These are phyloP conservation scores for Yamadazyma oceani DNA, from an alignment of 1,139 yeast species.

Conservation along the genomic window DNA sequence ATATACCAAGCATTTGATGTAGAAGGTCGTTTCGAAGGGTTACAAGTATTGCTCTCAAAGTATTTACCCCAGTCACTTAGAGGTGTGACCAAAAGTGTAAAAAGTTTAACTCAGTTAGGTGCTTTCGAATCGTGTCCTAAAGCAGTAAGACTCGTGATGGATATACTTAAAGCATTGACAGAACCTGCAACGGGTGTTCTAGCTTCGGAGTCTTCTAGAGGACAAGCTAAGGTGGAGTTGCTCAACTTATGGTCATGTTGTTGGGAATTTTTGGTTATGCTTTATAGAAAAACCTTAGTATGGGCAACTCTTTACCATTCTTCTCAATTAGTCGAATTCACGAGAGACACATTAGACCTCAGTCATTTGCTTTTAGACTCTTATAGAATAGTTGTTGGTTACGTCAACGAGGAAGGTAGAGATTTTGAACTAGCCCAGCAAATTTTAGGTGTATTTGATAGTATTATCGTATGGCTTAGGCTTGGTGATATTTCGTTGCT, in stretches of 20 bases:
- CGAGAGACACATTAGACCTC: slow-evolving; percentile 82
- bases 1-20: slow-evolving; percentile 73
- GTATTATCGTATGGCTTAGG: slow-evolving; percentile 76
- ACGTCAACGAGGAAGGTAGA: slow-evolving; percentile 17
- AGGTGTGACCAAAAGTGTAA: slow-evolving; percentile 47
- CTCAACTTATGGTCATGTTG: slow-evolving; percentile 59
- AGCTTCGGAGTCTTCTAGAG: slow-evolving; percentile 4
- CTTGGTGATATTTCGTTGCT: slow-evolving; percentile 76
- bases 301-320: slow-evolving; percentile 73
- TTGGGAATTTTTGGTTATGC: slow-evolving; percentile 72
- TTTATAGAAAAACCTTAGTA: slow-evolving; percentile 62
- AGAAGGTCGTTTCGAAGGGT: slow-evolving; percentile 65
- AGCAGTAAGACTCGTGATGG: slow-evolving; percentile 73
- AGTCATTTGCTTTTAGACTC: slow-evolving; percentile 69
- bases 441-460: slow-evolving; percentile 53
- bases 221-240: slow-evolving; percentile 15
- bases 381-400: slow-evolving; percentile 52
- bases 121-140: slow-evolving; percentile 76
- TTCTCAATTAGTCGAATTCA: slow-evolving; percentile 67
- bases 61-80: slow-evolving; percentile 44
- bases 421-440: slow-evolving; percentile 27
- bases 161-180: slow-evolving; percentile 60
- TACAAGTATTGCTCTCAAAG: slow-evolving; percentile 50
- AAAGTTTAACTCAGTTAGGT: slow-evolving; percentile 44
- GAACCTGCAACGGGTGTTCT: slow-evolving; percentile 52